Percentiles rank a stretch among this genome's conserved stretches.
Conservation (phyloP, 2,329 filamentous ascomycete genomes). For the Apiospora pterosperma region DNA sequence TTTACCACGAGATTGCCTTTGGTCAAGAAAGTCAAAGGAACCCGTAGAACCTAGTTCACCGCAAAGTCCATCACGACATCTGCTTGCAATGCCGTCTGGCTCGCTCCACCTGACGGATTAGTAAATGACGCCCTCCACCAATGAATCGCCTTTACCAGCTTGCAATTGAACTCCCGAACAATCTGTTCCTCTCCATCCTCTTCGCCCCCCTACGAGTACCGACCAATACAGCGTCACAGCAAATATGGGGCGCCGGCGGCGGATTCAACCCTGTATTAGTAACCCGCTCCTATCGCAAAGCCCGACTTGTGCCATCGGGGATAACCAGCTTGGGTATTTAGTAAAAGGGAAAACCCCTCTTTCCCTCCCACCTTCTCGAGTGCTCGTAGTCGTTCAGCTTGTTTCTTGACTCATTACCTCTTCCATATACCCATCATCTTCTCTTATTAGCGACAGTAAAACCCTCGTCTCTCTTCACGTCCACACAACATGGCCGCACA, state of each 20-base stretch:
- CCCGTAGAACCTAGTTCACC: not conserved
- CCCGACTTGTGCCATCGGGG: not conserved
- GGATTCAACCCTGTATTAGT: not conserved
- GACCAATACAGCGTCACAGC: not conserved
- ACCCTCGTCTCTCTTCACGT: not conserved
- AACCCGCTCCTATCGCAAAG: not conserved
- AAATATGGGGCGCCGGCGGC: not conserved
- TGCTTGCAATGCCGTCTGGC: not conserved
- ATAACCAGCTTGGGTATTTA: not conserved
- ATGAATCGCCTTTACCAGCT: not conserved
- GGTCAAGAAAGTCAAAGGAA: not conserved
- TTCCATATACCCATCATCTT: not conserved
- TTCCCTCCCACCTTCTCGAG: not conserved
- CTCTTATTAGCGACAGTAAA: not conserved
- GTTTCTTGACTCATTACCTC: not conserved
- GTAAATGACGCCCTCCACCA: not conserved
- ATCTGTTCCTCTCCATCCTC: not conserved
- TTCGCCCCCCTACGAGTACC: no score
- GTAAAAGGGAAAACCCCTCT: not conserved
- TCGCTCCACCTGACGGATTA: not conserved
- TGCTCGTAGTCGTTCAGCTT: not conserved
- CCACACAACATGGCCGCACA: conserved; percentile 2
- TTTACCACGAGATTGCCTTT: no score
- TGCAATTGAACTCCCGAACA: not conserved
- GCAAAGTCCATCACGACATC: not conserved